Base-by-base conservation (phyloP, 176 grass and related monocot species). In the Phoenix roebelenii region DNA sequence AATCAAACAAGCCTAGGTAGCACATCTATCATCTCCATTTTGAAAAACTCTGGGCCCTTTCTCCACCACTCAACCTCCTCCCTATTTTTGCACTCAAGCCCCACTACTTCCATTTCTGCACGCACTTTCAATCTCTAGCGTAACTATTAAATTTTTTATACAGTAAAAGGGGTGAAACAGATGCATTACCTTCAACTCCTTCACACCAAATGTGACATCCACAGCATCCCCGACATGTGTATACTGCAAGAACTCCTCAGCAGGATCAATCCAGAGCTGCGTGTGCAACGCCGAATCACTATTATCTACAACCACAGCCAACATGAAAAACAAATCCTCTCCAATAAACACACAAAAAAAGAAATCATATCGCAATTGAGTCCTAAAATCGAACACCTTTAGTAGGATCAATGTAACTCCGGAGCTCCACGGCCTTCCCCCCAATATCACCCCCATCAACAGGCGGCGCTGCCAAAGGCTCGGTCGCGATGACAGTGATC, bases 261-360 rank as follows among this genome's bases (percentile, higher is more conserved):
- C 48, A 28, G 87, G 87, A 18, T 97, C 78, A 20, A 97, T 97
- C 93, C 93, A 97, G 39, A 97, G 64, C n/a, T 97, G 93, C 15
- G 93, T 97, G 81, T 97, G 87, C 73, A 97, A 29, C 61, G 82
- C 83, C 5, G 78, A 74, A 70, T 97, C 93, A 22, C 63, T 91
- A 53, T 82, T 72, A 77, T 97, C 93, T 97, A 73, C 70, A 64
- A 68, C 15, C 55, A 15, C 20, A 63, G 26, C 22, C 35, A 44
- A 52, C 4, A 55, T 18, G 10, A 71, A 12, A 35, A 65, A 16
- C 15, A 54, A 72, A 58, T 7, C 9, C 17, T 3, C 50, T 10
- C 1, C 16, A 1, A 55, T 9, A 51, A 15, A 61, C 22, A 9
- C 10, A 1, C 24, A 23, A 5, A 28, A 35, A 58, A 60, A 56